Evolutionary conservation across 345 rosid genomes (phyloP).

Genomic region (Hibiscus tridactylites): DNA sequence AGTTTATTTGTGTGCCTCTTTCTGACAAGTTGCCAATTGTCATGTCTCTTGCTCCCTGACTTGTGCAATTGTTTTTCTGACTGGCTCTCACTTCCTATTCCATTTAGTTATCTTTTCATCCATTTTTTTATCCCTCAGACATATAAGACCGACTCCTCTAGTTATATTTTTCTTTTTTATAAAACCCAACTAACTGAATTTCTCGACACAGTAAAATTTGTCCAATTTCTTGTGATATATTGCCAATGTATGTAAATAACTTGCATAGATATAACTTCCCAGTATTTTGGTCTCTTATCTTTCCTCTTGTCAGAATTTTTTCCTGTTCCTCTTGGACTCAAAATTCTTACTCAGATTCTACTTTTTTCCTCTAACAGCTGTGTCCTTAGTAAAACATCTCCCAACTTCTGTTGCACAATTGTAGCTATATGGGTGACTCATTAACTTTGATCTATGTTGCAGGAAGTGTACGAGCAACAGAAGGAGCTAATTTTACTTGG

Average conservation of each 20-base stretch:
- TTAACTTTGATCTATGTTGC: slow-evolving; percentile 18
- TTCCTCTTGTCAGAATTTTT: not conserved
- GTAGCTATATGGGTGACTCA: not conserved
- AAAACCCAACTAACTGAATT: not conserved
- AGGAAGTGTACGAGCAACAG: slow-evolving; percentile 85
- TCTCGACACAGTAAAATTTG: not conserved
- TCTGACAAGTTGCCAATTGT: slow-evolving; percentile 6
- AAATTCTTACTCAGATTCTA: slow-evolving; percentile 7
- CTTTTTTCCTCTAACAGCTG: slow-evolving; percentile 7
- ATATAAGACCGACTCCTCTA: not conserved
- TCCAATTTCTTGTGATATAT: not conserved
- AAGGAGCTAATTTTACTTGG: slow-evolving; percentile 63
- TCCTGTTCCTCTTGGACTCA: slow-evolving; percentile 3
- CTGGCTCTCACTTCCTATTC: not conserved
- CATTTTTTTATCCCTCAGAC: not conserved
- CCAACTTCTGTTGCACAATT: not conserved
- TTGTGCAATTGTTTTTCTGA: not conserved
- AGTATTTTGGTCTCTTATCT: not conserved
- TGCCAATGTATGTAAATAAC: slow-evolving; percentile 1
- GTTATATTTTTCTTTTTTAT: slow-evolving; percentile 1
- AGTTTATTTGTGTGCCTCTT: not conserved
- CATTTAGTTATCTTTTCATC: not conserved
- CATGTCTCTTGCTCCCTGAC: not conserved
- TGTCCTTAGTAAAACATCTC: slow-evolving; percentile 8
- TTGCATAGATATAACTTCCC: not conserved